These are phyloP conservation scores for Syncephalis fuscata DNA, from an alignment of 371 early-diverging fungal species.

Conservation along the genomic window DNA sequence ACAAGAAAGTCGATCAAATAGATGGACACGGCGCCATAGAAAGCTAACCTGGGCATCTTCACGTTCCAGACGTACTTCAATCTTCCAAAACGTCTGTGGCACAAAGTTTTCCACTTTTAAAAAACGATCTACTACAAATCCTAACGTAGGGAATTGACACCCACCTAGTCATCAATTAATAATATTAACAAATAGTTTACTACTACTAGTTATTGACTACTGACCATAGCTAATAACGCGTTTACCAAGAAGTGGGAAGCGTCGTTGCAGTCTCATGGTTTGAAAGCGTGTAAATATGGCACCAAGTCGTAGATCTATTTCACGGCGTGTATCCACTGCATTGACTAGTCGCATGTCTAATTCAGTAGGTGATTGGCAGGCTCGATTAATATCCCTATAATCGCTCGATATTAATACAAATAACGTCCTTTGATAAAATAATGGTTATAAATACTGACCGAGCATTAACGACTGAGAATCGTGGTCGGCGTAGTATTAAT, in stretches of 20 bases:
- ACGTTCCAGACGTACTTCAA: constrained; percentile 43
- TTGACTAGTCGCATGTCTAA: constrained; percentile 59
- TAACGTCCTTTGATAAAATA: not conserved
- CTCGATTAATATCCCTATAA: constrained; percentile 54
- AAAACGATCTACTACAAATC: constrained; percentile 96
- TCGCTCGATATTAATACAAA: not conserved
- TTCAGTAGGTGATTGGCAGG: constrained; percentile 52
- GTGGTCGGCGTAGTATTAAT: constrained; percentile 54
- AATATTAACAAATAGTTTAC: not conserved
- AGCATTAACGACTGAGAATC: constrained; percentile 64
- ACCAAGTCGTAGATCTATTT: constrained; percentile 96
- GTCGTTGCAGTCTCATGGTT: constrained; percentile 44
- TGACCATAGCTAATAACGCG: constrained; percentile 81
- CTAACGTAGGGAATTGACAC: constrained; percentile 99
- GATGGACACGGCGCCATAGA: constrained; percentile 48
- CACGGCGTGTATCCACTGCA: constrained; percentile 87
- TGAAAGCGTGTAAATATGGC: constrained; percentile 94
- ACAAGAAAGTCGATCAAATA: constrained; percentile 64
- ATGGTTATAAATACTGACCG: constrained; percentile 16
- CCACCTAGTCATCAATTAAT: constrained; percentile 36
- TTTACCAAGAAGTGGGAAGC: constrained; percentile 27
- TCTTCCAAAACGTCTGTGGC: constrained; percentile 84
- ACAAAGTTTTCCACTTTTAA: constrained; percentile 63
- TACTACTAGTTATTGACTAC: not conserved
- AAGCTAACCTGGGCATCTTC: constrained; percentile 32